Percentiles rank a stretch among this genome's conserved stretches.
These are phyloP conservation scores for Phytopythium montanum DNA, from an alignment of 352 stramenopile genomes.

Conservation along the genomic window DNA sequence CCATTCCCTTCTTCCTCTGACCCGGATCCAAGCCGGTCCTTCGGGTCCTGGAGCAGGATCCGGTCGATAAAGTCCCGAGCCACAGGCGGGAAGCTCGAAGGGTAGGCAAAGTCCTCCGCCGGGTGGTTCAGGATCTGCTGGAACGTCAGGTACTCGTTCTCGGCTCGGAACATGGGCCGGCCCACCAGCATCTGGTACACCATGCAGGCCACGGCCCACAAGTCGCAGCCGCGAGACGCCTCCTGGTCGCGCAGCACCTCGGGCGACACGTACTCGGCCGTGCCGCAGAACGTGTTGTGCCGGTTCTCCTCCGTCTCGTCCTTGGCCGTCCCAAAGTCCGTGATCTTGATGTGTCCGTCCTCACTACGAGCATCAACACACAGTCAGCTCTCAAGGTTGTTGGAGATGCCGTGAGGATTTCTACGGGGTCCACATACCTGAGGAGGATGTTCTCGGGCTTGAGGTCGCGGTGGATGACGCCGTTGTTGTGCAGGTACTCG, in stretches of 20 bases:
- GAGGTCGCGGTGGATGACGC: slow-evolving; percentile 96
- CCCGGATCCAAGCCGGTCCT: slow-evolving; percentile 63
- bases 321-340: slow-evolving; percentile 89
- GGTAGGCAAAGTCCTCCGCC: slow-evolving; percentile 74
- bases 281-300: slow-evolving; percentile 89
- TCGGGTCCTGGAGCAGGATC: slow-evolving; percentile 74
- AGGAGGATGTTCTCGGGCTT: slow-evolving; percentile 91
- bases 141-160: slow-evolving; percentile 91
- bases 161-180: slow-evolving; percentile 78
- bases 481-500: slow-evolving; percentile 92
- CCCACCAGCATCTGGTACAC: slow-evolving; percentile 89
- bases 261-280: slow-evolving; percentile 90
- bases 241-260: slow-evolving; percentile 87
- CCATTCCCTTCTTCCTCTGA: slow-evolving; percentile 73
- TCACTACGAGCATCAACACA: slow-evolving; percentile 24
- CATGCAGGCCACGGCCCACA: slow-evolving; percentile 92
- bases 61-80: slow-evolving; percentile 74
- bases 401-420: neutral
- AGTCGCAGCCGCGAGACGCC: slow-evolving; percentile 77
- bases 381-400: neutral
- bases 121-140: slow-evolving; percentile 87
- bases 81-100: slow-evolving; percentile 45
- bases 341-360: slow-evolving; percentile 87
- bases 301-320: slow-evolving; percentile 77
- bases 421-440: slow-evolving; percentile 15